These are phyloP conservation scores for Hemerocallis citrina DNA, from an alignment of 106 monocot genomes.

Conservation along the genomic window DNA sequence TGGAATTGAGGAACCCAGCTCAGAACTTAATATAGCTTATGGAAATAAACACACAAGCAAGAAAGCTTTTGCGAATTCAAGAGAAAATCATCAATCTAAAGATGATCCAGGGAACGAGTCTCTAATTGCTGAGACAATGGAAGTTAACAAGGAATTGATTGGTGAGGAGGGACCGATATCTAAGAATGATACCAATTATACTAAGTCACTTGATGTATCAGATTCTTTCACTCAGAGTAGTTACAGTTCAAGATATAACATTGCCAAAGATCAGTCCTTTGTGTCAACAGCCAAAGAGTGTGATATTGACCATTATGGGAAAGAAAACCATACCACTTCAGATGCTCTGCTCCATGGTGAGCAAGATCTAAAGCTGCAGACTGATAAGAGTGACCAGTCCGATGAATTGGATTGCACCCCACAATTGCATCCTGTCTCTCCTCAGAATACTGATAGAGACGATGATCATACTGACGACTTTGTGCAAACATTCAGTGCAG, in stretches of 20 bases:
- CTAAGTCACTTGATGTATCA: neutral
- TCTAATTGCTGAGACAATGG: conserved; percentile 1
- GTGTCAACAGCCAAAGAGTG: neutral
- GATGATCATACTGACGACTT: neutral
- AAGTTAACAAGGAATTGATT: neutral
- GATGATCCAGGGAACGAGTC: neutral
- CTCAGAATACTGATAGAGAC: conserved; percentile 7
- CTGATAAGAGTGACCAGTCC: neutral
- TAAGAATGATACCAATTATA: neutral
- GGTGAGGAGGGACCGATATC: conserved; percentile 9
- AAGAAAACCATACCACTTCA: conserved; percentile 8
- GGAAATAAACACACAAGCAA: neutral
- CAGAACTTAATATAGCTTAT: neutral
- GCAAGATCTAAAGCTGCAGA: conserved; percentile 3
- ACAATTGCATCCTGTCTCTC: conserved; percentile 3
- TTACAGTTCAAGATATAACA: neutral
- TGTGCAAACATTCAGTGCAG: neutral
- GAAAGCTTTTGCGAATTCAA: neutral
- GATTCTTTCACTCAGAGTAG: neutral
- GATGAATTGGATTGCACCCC: conserved; percentile 4
- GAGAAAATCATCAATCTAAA: conserved; percentile 8
- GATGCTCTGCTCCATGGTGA: conserved; percentile 2
- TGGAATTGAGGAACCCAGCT: neutral
- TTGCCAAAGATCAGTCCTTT: neutral
- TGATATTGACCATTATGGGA: neutral